Conservation (phyloP, 768 basidiomycete genomes). For the Mycena filopes region DNA sequence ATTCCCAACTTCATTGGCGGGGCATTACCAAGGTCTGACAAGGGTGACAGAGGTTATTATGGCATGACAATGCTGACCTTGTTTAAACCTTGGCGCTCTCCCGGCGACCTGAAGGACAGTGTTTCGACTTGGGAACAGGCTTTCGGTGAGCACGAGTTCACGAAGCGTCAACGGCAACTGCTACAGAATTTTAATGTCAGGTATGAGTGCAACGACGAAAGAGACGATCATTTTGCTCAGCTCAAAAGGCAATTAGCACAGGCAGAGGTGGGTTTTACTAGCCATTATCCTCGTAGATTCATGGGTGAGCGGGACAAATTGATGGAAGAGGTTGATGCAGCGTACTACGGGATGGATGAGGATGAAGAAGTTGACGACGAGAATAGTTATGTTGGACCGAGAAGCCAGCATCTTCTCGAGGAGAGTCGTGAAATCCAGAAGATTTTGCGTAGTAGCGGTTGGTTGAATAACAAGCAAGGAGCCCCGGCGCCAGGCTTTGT, state of each 20-base stretch:
- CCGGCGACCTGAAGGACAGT: slow-evolving; percentile 37
- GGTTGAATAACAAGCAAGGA: no score
- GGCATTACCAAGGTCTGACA: slow-evolving; percentile 41
- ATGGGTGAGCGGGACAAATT: no score
- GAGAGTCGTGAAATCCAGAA: no score
- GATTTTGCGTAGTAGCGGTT: no score
- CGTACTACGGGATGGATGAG: no score
- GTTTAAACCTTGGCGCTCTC: slow-evolving; percentile 47
- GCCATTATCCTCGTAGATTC: no score
- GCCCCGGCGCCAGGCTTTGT: no score
- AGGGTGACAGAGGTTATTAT: slow-evolving; percentile 46
- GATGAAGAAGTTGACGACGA: no score
- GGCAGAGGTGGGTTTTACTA: no score
- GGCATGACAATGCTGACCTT: slow-evolving; percentile 46
- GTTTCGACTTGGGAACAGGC: slow-evolving; percentile 37
- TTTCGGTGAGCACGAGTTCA: slow-evolving; percentile 29
- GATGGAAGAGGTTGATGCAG: no score
- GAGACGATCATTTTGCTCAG: slow-evolving; percentile 38
- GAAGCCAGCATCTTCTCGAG: no score
- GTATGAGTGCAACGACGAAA: slow-evolving; percentile 41
- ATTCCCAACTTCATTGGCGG: slow-evolving; percentile 44
- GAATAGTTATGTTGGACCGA: no score
- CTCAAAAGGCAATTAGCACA: slow-evolving; percentile 20
- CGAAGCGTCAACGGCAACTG: slow-evolving; percentile 20
- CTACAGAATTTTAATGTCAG: slow-evolving; percentile 41